These are phyloP conservation scores for Solanum dulcamara DNA, from an alignment of 257 asterid genomes.

Conservation along the genomic window DNA sequence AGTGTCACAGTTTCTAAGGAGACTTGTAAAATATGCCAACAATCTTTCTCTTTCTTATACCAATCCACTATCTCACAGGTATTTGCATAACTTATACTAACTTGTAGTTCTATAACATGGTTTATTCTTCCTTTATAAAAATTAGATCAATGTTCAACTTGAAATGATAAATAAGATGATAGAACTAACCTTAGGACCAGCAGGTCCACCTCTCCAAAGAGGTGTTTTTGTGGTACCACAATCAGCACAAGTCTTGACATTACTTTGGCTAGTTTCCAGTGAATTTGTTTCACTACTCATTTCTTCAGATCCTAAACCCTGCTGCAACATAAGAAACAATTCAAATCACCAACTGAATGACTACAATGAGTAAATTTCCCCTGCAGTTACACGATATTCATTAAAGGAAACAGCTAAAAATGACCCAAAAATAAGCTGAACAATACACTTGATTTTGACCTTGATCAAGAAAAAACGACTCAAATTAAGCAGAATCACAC, in stretches of 20 bases:
- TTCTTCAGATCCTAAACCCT: conserved; percentile 26
- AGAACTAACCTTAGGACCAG: conserved; percentile 79
- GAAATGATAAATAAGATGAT: not conserved
- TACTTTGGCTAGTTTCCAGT: conserved; percentile 40
- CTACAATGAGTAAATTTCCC: not conserved
- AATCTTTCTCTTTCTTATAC: not conserved
- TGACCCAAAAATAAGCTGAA: too few relatives aligned
- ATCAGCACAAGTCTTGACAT: conserved; percentile 76
- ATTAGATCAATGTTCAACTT: not conserved
- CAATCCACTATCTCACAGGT: not conserved
- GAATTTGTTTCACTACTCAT: conserved; percentile 39
- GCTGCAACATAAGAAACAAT: not conserved
- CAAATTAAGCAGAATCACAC: not conserved
- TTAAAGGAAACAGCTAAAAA: not conserved
- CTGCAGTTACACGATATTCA: too few relatives aligned
- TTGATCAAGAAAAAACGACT: not conserved
- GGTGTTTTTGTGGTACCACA: conserved; percentile 96
- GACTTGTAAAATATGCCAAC: not conserved
- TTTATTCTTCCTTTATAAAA: not conserved
- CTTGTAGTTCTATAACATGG: not conserved
- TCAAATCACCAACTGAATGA: not conserved
- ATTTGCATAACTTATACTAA: not conserved
- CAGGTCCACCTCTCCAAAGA: conserved; percentile 98
- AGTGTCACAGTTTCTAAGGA: not conserved
- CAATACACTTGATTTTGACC: not conserved